Evolutionary conservation across 371 early-diverging fungal genomes (phyloP).

Genomic region (Circinella umbellata): DNA sequence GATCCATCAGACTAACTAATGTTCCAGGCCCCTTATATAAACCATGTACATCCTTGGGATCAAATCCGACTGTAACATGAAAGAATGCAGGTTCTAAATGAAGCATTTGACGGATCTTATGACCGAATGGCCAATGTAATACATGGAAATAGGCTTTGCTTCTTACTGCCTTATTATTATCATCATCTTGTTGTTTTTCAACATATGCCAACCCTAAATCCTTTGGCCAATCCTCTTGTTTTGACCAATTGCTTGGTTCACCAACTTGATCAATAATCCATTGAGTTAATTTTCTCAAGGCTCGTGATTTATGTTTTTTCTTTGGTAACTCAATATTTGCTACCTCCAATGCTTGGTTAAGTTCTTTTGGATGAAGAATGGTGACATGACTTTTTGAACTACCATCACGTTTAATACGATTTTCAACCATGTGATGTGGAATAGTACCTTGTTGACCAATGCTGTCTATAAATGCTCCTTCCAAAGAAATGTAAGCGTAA

Average conservation of each 20-base stretch:
- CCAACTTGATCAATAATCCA: slow-evolving; percentile 14
- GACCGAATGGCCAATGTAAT: slow-evolving; percentile 28
- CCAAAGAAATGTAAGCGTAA: slow-evolving; percentile 12
- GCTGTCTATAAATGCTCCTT: slow-evolving; percentile 14
- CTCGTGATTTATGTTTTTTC: slow-evolving; percentile 5
- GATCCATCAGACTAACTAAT: slow-evolving; percentile 3
- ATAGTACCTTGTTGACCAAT: slow-evolving; percentile 1
- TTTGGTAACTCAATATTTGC: not conserved
- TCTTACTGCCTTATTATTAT: not conserved
- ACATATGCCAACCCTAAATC: slow-evolving; percentile 24
- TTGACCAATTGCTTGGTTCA: slow-evolving; percentile 1
- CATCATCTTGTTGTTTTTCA: not conserved
- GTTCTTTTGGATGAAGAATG: slow-evolving; percentile 18
- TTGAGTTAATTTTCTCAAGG: slow-evolving; percentile 1
- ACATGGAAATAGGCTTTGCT: slow-evolving; percentile 19
- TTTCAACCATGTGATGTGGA: not conserved
- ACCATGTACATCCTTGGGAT: slow-evolving; percentile 25
- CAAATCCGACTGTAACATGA: slow-evolving; percentile 28
- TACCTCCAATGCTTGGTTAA: slow-evolving; percentile 4
- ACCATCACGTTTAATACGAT: slow-evolving; percentile 19
- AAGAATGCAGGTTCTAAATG: slow-evolving; percentile 20
- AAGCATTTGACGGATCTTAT: slow-evolving; percentile 14
- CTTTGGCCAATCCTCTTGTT: slow-evolving; percentile 13
- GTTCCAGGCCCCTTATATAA: slow-evolving; percentile 27
- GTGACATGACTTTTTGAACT: slow-evolving; percentile 14